A percentile compares a stretch with the other conserved stretches of the same genome.
phyloP scores from a whole-genome alignment of 2,329 filamentous ascomycete species.

The Talaromyces sp. region DNA sequence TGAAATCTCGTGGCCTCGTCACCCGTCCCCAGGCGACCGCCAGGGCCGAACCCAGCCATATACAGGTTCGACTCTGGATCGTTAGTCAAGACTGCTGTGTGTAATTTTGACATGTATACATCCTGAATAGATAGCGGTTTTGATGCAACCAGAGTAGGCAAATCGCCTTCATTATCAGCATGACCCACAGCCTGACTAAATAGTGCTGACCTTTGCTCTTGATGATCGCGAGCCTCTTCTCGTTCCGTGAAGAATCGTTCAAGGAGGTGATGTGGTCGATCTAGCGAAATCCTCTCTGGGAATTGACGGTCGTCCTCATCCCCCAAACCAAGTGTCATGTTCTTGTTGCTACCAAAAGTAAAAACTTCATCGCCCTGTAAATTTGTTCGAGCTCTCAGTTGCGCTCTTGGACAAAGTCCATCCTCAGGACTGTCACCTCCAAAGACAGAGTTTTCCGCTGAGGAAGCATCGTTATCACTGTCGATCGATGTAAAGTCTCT shows the following conservation, averaged over 20 bases:
- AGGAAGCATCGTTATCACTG: slow-evolving; percentile 34
- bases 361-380: slow-evolving; percentile 79
- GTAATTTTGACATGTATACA: slow-evolving; percentile 83
- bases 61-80: slow-evolving; percentile 90
- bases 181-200: slow-evolving; percentile 14
- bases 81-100: slow-evolving; percentile 81
- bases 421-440: slow-evolving; percentile 50
- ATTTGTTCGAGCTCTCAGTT: slow-evolving; percentile 34
- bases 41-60: slow-evolving; percentile 85
- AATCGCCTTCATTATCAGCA: slow-evolving; percentile 47
- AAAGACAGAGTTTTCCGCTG: slow-evolving; percentile 29
- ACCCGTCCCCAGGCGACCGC: slow-evolving; percentile 82
- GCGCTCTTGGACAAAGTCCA: slow-evolving; percentile 16
- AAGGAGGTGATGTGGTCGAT: slow-evolving; percentile 73
- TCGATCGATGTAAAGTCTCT: slow-evolving; percentile 48
- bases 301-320: slow-evolving; percentile 93
- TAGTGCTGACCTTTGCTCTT: slow-evolving; percentile 31
- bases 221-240: slow-evolving; percentile 33
- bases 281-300: slow-evolving; percentile 76
- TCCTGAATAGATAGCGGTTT: slow-evolving; percentile 74
- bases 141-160: slow-evolving; percentile 71
- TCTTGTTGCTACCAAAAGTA: slow-evolving; percentile 95
- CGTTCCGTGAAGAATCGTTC: slow-evolving; percentile 70
- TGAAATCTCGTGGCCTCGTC: slow-evolving; percentile 86
- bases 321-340: slow-evolving; percentile 86